Percentiles rank a stretch among this genome's conserved stretches.
phyloP scores from a whole-genome alignment of 164 flowering plant species.

The Akebia trifoliata region DNA sequence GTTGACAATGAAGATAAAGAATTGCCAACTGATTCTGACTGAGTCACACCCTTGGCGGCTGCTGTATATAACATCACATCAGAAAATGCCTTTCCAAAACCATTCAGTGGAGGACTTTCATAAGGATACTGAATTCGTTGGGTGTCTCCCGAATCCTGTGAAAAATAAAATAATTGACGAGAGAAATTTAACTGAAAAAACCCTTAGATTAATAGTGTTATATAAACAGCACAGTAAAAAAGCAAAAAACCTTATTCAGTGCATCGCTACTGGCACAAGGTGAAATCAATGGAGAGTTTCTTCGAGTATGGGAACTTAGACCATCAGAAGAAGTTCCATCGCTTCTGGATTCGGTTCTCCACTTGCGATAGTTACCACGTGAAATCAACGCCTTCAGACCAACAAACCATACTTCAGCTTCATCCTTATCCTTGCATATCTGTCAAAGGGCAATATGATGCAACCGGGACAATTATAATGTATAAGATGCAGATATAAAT shows the following conservation, averaged over 20 bases:
- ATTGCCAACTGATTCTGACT: slow-evolving; percentile 30
- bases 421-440: slow-evolving; percentile 97
- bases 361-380: slow-evolving; percentile 39
- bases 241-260: slow-evolving; percentile 19
- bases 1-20: slow-evolving; percentile 33
- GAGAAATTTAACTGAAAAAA: not conserved
- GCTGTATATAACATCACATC: slow-evolving; percentile 64
- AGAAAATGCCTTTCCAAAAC: slow-evolving; percentile 72
- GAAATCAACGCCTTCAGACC: slow-evolving; percentile 77
- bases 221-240: not conserved
- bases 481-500: not conserved
- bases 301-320: slow-evolving; percentile 30
- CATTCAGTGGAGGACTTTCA: slow-evolving; percentile 41
- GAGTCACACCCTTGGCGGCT: slow-evolving; percentile 30
- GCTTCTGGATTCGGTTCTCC: slow-evolving; percentile 41
- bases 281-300: slow-evolving; percentile 33
- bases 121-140: slow-evolving; percentile 29
- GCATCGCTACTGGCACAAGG: slow-evolving; percentile 32
- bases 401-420: slow-evolving; percentile 93
- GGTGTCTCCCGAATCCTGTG: slow-evolving; percentile 59
- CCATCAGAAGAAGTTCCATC: slow-evolving; percentile 47
- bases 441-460: slow-evolving; percentile 21
- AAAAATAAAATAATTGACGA: slow-evolving; percentile 6
- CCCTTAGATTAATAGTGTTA: not conserved
- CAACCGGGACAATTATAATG: slow-evolving; percentile 1